Evolutionary conservation across 306 rosid genomes (phyloP).

Genomic region (Lablab purpureus): DNA sequence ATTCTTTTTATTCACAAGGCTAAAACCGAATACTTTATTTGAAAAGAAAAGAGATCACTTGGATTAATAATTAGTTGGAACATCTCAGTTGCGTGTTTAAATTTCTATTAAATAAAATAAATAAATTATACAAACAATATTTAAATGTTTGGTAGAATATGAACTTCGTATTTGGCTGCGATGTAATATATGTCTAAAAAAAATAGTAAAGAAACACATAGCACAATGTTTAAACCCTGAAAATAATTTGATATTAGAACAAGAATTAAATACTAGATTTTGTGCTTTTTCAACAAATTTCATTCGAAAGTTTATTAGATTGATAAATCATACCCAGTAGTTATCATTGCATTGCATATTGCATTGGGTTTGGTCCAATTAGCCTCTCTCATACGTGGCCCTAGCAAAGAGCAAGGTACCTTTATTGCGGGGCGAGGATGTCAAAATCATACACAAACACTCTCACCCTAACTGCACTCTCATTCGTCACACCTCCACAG

Average conservation of each 20-base stretch:
- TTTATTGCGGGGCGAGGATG: too few species aligned
- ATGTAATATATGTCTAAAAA: slow-evolving; percentile 17
- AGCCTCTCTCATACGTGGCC: too few species aligned
- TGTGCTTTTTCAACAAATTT: slow-evolving; percentile 46
- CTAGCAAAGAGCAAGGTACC: too few species aligned
- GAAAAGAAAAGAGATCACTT: background rate
- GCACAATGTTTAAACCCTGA: background rate
- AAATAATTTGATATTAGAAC: slow-evolving; percentile 24
- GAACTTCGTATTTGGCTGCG: background rate
- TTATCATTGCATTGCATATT: too few species aligned
- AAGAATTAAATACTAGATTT: too few species aligned
- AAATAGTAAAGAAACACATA: slow-evolving; percentile 1
- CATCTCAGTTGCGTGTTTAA: too few species aligned
- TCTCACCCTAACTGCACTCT: too few species aligned
- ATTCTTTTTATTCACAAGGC: background rate
- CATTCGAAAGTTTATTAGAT: slow-evolving; percentile 5
- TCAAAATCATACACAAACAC: too few species aligned
- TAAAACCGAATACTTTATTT: background rate
- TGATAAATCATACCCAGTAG: too few species aligned
- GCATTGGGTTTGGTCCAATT: too few species aligned
- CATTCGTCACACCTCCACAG: too few species aligned
- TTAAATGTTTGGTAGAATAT: background rate
- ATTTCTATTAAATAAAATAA: background rate
- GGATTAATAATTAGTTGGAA: too few species aligned
- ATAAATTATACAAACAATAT: background rate